Base-by-base conservation (phyloP, 176 grass and related monocot genomes). In the Thinopyrum elongatum region DNA sequence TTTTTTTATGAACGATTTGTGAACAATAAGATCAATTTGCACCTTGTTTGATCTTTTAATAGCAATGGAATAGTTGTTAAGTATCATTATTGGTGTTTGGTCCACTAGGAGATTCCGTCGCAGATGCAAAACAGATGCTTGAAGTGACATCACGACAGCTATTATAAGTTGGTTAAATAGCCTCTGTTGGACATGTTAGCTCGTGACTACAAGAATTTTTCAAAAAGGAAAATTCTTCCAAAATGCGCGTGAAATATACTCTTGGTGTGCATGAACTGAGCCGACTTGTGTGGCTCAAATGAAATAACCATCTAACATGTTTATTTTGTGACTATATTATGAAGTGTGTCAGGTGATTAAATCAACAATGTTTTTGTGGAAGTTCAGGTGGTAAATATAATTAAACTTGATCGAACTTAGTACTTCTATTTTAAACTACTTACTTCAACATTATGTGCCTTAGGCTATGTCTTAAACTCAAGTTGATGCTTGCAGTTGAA, bases 41-140 rank as follows among this genome's bases (percentile, higher is more conserved):
- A 58, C 53, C 19, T 22, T 58, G 34, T 71, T 82, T 71, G n/a
- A 12, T 22, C 2, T 31, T 16, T 7, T 23, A 68, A 83, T 5
- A 23, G 8, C 5, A 23, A 83, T 34, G 2, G 9, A 73, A 73
- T 12, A 53, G 10, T 28, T 42, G 15, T 13, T 2, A 41, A 83
- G 59, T 15, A 17, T 31, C 81, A 83, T 83, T 83, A 83, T 83
- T 83, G 47, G 34, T 73, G 81, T 60, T 59, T 59, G 81, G 81
- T 83, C 81, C 51, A 73, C 8, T 23, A 25, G 59, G 67, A 60
- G 67, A 73, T 83, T 83, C 68, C 51, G 14, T 83, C 8, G 15
- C 8, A 19, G 67, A 58, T 83, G 34, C 81, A 72, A n/a, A 33
- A 21, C 1, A 61, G 59, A 5, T 61, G 21, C n/a, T 61, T 61